phyloP scores from a whole-genome alignment of 1,284 basidiomycete genomes.

The Boletus smithii region DNA sequence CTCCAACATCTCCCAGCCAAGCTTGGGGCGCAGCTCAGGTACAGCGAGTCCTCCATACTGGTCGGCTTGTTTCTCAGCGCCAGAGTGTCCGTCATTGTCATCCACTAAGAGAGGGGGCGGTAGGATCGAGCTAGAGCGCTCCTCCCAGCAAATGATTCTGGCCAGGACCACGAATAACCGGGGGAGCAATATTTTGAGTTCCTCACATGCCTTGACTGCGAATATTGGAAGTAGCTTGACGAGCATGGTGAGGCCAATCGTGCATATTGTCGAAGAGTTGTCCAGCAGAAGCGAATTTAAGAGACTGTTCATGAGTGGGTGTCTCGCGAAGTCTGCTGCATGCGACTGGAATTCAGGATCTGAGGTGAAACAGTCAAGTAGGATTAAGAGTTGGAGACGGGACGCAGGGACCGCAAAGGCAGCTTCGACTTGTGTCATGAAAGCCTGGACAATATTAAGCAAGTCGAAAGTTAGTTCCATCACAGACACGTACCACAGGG shows the following conservation, averaged over 20 bases:
- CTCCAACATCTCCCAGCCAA: conserved; percentile 65
- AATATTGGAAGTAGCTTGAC: conserved; percentile 71
- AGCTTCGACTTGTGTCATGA: conserved; percentile 59
- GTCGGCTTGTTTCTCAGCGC: conserved; percentile 36
- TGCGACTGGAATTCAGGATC: conserved; percentile 47
- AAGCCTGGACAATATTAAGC: conserved; percentile 44
- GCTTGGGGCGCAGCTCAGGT: conserved; percentile 48
- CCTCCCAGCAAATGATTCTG: conserved; percentile 69
- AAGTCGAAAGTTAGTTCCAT: conserved; percentile 15
- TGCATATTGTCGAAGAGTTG: conserved; percentile 66
- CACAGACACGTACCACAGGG: conserved; percentile 52
- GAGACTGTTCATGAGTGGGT: conserved; percentile 60
- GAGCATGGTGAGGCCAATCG: conserved; percentile 57
- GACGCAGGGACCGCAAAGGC: conserved; percentile 57
- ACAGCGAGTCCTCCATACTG: conserved; percentile 22
- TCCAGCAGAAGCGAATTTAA: conserved; percentile 65
- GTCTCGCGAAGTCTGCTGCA: conserved; percentile 52
- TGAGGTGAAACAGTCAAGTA: conserved; percentile 62
- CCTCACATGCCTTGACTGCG: conserved; percentile 56
- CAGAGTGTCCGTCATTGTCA: conserved; percentile 35
- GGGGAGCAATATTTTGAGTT: conserved; percentile 58
- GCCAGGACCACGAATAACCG: conserved; percentile 62
- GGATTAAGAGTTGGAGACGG: conserved; percentile 63
- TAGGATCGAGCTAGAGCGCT: conserved; percentile 37
- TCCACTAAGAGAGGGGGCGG: conserved; percentile 30